phyloP scores from a whole-genome alignment of 2,329 filamentous ascomycete species.

The Esteya vermicola region DNA sequence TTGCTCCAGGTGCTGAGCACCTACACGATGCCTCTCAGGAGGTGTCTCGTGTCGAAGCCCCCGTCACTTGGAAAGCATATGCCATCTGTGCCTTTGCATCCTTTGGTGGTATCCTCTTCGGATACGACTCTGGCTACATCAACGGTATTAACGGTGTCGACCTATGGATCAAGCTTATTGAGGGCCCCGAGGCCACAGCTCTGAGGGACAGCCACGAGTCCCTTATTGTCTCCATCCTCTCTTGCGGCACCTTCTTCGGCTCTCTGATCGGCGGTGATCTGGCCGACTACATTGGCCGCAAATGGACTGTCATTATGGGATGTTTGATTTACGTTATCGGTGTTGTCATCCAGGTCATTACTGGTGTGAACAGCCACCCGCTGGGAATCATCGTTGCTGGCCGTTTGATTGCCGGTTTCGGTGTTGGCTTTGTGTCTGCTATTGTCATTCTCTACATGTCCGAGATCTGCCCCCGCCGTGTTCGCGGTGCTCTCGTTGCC shows the following conservation, averaged over 20 bases:
- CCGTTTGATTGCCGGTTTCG: constrained; percentile 61
- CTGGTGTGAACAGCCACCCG: constrained; percentile 27
- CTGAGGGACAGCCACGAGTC: constrained; percentile 31
- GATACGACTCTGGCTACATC: constrained; percentile 68
- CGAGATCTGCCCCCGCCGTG: constrained; percentile 60
- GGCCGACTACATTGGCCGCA: constrained; percentile 61
- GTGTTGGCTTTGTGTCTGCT: constrained; percentile 69
- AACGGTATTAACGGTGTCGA: constrained; percentile 43
- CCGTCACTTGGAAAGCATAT: constrained; percentile 55
- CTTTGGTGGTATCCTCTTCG: constrained; percentile 64
- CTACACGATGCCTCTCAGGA: constrained; percentile 23
- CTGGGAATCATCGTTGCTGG: constrained; percentile 55
- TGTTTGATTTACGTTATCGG: constrained; percentile 59
- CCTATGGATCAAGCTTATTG: constrained; percentile 37
- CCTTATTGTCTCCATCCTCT: constrained; percentile 62
- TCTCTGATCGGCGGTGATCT: constrained; percentile 65
- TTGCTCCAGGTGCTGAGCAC: constrained; percentile 1
- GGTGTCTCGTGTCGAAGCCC: constrained; percentile 49
- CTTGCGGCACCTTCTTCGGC: constrained; percentile 64
- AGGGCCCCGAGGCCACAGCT: constrained; percentile 20
- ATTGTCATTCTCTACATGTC: constrained; percentile 81
- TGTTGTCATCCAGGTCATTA: constrained; percentile 51
- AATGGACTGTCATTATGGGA: constrained; percentile 55
- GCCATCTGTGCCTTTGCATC: constrained; percentile 56
- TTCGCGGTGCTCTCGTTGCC: constrained; percentile 35